These are phyloP conservation scores for Asterophora parasitica DNA, from an alignment of 768 basidiomycete species.

Conservation along the genomic window DNA sequence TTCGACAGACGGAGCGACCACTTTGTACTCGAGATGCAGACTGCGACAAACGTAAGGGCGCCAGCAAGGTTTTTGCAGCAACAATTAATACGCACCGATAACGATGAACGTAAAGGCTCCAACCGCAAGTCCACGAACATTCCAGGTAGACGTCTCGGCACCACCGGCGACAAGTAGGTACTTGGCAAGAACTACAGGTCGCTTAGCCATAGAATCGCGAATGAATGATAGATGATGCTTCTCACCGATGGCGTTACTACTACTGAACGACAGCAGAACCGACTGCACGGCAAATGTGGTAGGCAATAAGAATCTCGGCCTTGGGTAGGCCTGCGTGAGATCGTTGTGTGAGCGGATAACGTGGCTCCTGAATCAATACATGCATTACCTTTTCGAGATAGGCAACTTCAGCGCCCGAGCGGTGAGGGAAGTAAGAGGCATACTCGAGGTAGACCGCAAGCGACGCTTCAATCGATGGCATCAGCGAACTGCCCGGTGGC, in stretches of 20 bases:
- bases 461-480: constrained; percentile 19
- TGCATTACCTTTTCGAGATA: constrained; percentile 37
- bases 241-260: constrained; percentile 35
- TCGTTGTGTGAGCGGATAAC: constrained; percentile 1
- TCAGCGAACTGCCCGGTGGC: not conserved
- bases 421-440: constrained; percentile 42
- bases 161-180: constrained; percentile 32
- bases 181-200: constrained; percentile 26
- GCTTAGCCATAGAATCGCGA: not conserved
- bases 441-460: constrained; percentile 41
- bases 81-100: constrained; percentile 18
- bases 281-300: constrained; percentile 39
- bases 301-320: constrained; percentile 38
- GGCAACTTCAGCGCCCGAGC: constrained; percentile 46
- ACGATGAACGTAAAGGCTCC: constrained; percentile 28
- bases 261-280: constrained; percentile 32
- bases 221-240: not conserved
- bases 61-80: not conserved
- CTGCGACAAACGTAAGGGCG: constrained; percentile 10
- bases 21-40: constrained; percentile 30
- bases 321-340: constrained; percentile 32
- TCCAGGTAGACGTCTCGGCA: constrained; percentile 26
- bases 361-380: not conserved
- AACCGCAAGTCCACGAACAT: constrained; percentile 30
- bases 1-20: constrained; percentile 36